Percentiles rank a stretch among this genome's conserved stretches.
phyloP scores from a whole-genome alignment of 306 rosid genomes.

The Malus sieversii region DNA sequence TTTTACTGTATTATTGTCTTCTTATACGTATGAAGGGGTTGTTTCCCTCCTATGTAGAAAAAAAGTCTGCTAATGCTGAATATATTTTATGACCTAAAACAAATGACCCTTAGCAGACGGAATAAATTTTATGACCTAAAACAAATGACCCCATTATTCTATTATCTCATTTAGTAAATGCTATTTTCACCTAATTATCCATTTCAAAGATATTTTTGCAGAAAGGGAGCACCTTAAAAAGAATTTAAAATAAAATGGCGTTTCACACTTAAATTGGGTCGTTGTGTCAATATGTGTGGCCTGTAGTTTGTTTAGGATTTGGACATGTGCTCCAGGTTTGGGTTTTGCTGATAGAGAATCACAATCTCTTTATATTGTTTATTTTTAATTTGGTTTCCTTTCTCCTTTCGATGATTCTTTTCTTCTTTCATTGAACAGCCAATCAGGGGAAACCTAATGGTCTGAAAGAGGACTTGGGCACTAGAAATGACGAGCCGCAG shows the following conservation, averaged over 20 bases:
- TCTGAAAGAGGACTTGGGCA: constrained; percentile 12
- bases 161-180: background rate
- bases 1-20: background rate
- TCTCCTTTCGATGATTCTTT: background rate
- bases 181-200: background rate
- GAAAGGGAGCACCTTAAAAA: background rate
- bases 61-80: background rate
- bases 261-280: background rate
- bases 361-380: constrained; percentile 8
- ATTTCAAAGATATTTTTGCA: background rate
- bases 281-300: background rate
- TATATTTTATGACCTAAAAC: background rate
- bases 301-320: constrained; percentile 4
- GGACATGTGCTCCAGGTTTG: background rate
- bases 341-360: constrained; percentile 8
- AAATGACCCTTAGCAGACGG: background rate
- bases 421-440: constrained; percentile 23
- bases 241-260: too few relatives aligned
- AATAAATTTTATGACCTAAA: background rate
- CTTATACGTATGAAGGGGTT: background rate
- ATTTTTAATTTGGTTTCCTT: background rate
- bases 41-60: background rate
- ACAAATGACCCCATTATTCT: background rate
- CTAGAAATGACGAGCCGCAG: constrained; percentile 11
- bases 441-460: constrained; percentile 34